Percentiles rank a stretch among this genome's conserved stretches.
Conservation (phyloP, 768 basidiomycete species). For the Clavaria fumosa region DNA sequence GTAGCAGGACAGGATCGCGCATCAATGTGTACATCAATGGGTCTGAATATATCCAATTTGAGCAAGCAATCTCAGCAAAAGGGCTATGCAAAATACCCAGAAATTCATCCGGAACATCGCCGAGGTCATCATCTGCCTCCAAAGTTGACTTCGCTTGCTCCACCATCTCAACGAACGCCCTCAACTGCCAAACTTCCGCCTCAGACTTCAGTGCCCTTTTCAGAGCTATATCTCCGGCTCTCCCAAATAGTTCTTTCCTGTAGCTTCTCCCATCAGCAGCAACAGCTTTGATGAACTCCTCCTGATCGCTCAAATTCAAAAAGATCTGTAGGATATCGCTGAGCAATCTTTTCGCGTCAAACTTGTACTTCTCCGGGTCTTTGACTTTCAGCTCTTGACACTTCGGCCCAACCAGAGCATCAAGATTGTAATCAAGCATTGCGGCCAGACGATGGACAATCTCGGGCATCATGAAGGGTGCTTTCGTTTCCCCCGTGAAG, state of each 20-base stretch:
- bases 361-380: conserved; percentile 78
- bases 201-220: conserved; percentile 56
- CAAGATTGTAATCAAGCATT: conserved; percentile 91
- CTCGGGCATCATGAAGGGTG: conserved; percentile 90
- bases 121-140: conserved; percentile 82
- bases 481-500: conserved; percentile 84
- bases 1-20: conserved; percentile 87
- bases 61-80: conserved; percentile 7
- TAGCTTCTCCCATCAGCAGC: conserved; percentile 94
- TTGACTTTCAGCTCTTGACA: conserved; percentile 76
- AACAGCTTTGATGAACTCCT: conserved; percentile 70
- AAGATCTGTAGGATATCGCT: conserved; percentile 84
- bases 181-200: conserved; percentile 55
- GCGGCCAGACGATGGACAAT: conserved; percentile 92
- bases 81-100: conserved; percentile 30
- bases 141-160: conserved; percentile 70
- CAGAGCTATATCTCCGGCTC: conserved; percentile 52
- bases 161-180: conserved; percentile 61
- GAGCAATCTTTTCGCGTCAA: conserved; percentile 70
- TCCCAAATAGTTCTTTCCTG: conserved; percentile 65
- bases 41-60: conserved; percentile 29
- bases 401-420: conserved; percentile 75
- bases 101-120: conserved; percentile 92
- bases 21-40: conserved; percentile 86
- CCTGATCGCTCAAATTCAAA: conserved; percentile 69